phyloP scores from a whole-genome alignment of 495 filamentous ascomycete species.

The Amniculicola lignicola region DNA sequence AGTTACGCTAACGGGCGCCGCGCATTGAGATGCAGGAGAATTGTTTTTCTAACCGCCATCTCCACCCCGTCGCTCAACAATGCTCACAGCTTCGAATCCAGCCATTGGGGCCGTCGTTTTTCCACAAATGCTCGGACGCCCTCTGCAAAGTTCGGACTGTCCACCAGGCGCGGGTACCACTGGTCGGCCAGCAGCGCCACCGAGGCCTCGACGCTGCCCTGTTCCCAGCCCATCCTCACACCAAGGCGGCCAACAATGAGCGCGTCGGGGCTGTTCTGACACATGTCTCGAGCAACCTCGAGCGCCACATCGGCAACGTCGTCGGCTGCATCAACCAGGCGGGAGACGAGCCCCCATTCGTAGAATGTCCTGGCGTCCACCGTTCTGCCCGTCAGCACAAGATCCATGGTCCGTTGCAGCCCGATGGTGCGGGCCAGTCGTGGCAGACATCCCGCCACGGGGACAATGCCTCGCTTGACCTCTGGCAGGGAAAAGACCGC shows the following conservation, averaged over 20 bases:
- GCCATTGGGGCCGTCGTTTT: slow-evolving; percentile 44
- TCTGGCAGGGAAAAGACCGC: slow-evolving; percentile 27
- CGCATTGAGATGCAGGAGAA: too few species aligned
- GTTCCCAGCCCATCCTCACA: slow-evolving; percentile 25
- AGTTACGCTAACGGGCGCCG: too few species aligned
- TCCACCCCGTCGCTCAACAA: too few species aligned
- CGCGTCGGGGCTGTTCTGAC: slow-evolving; percentile 26
- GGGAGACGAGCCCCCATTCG: slow-evolving; percentile 23
- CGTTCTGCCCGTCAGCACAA: slow-evolving; percentile 21
- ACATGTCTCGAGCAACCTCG: slow-evolving; percentile 14
- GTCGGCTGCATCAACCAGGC: slow-evolving; percentile 11
- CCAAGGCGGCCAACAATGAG: slow-evolving; percentile 21
- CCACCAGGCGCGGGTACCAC: slow-evolving; percentile 38
- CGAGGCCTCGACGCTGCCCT: slow-evolving; percentile 15
- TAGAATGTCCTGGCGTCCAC: slow-evolving; percentile 10
- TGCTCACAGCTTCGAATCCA: too few species aligned
- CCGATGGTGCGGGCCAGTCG: slow-evolving; percentile 23
- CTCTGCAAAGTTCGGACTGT: slow-evolving; percentile 43
- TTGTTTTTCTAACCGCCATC: too few species aligned
- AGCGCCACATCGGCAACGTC: slow-evolving; percentile 22
- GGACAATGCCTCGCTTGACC: slow-evolving; percentile 22
- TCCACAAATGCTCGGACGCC: slow-evolving; percentile 43
- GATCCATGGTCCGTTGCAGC: slow-evolving; percentile 25
- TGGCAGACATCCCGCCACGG: slow-evolving; percentile 21
- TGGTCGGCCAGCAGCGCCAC: slow-evolving; percentile 11